Conservation (phyloP, 148 eudicot genomes). For the Vaccinium darrowii region DNA sequence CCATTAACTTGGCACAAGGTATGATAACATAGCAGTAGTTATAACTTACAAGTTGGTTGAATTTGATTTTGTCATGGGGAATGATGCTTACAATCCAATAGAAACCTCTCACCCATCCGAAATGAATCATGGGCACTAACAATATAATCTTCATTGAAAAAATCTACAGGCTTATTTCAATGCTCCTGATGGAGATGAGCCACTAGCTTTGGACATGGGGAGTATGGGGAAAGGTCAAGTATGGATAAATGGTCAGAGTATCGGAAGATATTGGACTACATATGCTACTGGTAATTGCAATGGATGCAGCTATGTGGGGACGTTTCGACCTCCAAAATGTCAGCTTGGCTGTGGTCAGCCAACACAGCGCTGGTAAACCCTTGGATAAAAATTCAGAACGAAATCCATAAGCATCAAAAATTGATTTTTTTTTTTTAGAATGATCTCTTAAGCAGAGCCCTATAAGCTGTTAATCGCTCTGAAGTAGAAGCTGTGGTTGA, state of each 20-base stretch:
- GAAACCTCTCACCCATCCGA: neutral
- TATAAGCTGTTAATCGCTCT: neutral
- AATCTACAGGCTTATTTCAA: slow-evolving; percentile 72
- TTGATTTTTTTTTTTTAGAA: neutral
- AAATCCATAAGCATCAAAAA: neutral
- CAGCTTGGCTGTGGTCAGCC: slow-evolving; percentile 87
- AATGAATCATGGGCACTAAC: neutral
- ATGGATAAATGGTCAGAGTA: slow-evolving; percentile 92
- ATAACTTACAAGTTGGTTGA: neutral
- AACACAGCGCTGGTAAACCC: slow-evolving; percentile 82
- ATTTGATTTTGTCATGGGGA: neutral
- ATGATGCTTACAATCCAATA: neutral
- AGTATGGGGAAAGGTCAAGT: slow-evolving; percentile 99
- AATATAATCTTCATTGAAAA: neutral
- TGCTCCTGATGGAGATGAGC: slow-evolving; percentile 77
- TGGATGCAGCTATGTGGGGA: slow-evolving; percentile 68
- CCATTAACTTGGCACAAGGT: slow-evolving; percentile 98
- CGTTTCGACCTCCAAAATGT: slow-evolving; percentile 69
- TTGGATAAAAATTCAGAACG: neutral
- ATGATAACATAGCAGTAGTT: neutral
- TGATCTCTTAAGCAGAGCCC: neutral
- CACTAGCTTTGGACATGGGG: slow-evolving; percentile 82
- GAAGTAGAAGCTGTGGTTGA: neutral
- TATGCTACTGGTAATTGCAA: slow-evolving; percentile 66
- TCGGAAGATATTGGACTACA: slow-evolving; percentile 88